Evolutionary conservation across 352 stramenopile species (phyloP).

Genomic region (Phytophthora pluvialis): DNA sequence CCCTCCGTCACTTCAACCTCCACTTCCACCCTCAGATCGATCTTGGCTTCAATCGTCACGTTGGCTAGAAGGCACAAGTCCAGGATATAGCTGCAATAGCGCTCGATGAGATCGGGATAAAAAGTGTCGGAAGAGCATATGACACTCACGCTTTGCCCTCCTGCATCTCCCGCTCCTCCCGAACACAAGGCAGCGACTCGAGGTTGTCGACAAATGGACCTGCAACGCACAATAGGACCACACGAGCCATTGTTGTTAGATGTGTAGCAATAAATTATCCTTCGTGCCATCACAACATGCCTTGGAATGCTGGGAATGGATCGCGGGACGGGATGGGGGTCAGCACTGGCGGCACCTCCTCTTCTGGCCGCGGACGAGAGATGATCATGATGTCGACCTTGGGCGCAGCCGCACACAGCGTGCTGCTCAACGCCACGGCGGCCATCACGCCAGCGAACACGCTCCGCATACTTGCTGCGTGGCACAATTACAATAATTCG

Average conservation of each 20-base stretch:
- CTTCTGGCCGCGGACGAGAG: slow-evolving; percentile 33
- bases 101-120: neutral
- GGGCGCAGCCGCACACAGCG: slow-evolving; percentile 45
- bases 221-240: slow-evolving; percentile 14
- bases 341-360: slow-evolving; percentile 13
- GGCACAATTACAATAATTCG: slow-evolving; percentile 19
- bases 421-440: slow-evolving; percentile 28
- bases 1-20: slow-evolving; percentile 34
- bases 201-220: slow-evolving; percentile 48
- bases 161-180: slow-evolving; percentile 48
- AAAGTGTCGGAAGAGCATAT: neutral
- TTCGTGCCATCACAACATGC: slow-evolving; percentile 12
- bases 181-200: slow-evolving; percentile 49
- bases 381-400: slow-evolving; percentile 75
- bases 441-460: slow-evolving; percentile 21
- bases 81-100: slow-evolving; percentile 50
- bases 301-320: slow-evolving; percentile 52
- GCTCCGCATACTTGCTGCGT: slow-evolving; percentile 28
- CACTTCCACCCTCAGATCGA: slow-evolving; percentile 32
- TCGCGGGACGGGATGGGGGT: slow-evolving; percentile 56
- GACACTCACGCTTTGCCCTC: slow-evolving; percentile 49
- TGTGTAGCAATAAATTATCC: slow-evolving; percentile 11
- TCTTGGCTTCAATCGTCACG: slow-evolving; percentile 53
- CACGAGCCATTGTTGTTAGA: neutral
- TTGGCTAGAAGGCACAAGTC: slow-evolving; percentile 71